Percentiles rank a stretch among this genome's conserved stretches.
Conservation (phyloP, 306 rosid genomes). For the Vachellia pachyceras region DNA sequence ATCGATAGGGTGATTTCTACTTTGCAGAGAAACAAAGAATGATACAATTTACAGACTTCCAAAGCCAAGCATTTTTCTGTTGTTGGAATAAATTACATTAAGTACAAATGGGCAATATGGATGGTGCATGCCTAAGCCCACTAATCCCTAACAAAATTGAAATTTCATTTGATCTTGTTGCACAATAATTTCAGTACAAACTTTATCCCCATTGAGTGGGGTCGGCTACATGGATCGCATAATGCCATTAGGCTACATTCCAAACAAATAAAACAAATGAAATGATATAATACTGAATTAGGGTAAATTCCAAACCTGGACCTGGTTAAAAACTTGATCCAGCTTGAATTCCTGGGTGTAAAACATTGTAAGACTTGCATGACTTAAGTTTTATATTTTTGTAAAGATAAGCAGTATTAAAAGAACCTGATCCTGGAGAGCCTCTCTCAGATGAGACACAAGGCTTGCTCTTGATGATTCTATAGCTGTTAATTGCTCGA, state of each 20-base stretch:
- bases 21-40: background rate
- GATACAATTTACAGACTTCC: constrained; percentile 1
- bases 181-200: background rate
- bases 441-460: constrained; percentile 67
- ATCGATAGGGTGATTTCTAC: background rate
- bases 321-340: constrained; percentile 69
- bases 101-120: background rate
- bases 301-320: constrained; percentile 56
- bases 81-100: background rate
- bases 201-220: too few relatives aligned
- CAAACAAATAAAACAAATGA: constrained; percentile 2
- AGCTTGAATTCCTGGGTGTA: constrained; percentile 63
- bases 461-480: constrained; percentile 73
- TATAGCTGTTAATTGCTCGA: constrained; percentile 59
- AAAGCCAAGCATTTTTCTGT: background rate
- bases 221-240: too few relatives aligned
- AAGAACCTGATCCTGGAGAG: constrained; percentile 75
- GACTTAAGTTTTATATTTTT: background rate
- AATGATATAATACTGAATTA: background rate
- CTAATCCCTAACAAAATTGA: background rate
- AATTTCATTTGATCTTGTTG: background rate
- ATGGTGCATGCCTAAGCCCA: background rate
- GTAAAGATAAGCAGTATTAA: background rate
- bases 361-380: constrained; percentile 34
- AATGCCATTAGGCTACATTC: too few relatives aligned